phyloP scores from a whole-genome alignment of 805 yeast species.

The Monosporozyma servazzii region DNA sequence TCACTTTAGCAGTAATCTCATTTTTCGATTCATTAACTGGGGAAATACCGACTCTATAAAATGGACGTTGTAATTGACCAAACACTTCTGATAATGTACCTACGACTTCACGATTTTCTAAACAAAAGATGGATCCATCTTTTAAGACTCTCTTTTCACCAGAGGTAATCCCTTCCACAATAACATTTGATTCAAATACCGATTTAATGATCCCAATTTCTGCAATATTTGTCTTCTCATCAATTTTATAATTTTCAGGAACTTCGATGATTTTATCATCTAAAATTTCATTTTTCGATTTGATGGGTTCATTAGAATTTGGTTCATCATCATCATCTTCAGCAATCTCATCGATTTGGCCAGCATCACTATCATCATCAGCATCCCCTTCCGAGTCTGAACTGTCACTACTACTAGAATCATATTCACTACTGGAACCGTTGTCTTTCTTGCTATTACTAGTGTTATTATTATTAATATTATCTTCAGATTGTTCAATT shows the following conservation, averaged over 20 bases:
- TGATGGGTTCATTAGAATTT: slow-evolving; percentile 52
- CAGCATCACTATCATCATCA: slow-evolving; percentile 19
- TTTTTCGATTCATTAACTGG: slow-evolving; percentile 5
- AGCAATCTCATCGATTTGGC: slow-evolving; percentile 6
- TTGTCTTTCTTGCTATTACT: slow-evolving; percentile 1
- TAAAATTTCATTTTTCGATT: slow-evolving; percentile 64
- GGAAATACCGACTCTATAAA: slow-evolving; percentile 62
- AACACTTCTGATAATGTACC: slow-evolving; percentile 84
- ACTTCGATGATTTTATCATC: slow-evolving; percentile 61
- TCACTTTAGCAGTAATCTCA: slow-evolving; percentile 12
- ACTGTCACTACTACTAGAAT: neutral
- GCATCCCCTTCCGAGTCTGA: slow-evolving; percentile 13
- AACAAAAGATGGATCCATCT: slow-evolving; percentile 72
- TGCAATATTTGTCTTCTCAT: slow-evolving; percentile 55
- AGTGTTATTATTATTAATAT: neutral
- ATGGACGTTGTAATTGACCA: slow-evolving; percentile 77
- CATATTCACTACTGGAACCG: slow-evolving; percentile 1
- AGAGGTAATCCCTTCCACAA: slow-evolving; percentile 62
- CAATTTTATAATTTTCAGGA: slow-evolving; percentile 57
- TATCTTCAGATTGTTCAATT: neutral
- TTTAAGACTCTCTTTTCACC: slow-evolving; percentile 80
- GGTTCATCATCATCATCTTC: slow-evolving; percentile 38
- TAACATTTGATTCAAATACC: slow-evolving; percentile 60
- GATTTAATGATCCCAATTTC: slow-evolving; percentile 61
- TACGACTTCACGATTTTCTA: slow-evolving; percentile 56